Conservation (phyloP, 805 yeast genomes). For the Metschnikowia colocasiae region DNA sequence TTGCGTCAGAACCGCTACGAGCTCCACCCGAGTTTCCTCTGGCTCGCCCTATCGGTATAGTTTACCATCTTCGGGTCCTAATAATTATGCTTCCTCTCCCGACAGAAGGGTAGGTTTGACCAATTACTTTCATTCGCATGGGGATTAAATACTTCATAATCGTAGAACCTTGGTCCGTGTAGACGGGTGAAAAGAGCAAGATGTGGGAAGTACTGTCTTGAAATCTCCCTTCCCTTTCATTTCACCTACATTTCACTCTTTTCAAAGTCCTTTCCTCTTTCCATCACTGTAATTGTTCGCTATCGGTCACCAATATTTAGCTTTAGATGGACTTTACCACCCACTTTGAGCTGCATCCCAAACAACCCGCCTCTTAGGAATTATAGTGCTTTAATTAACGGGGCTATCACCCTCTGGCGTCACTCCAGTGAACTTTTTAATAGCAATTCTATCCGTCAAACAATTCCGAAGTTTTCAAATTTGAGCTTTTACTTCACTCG, state of each 20-base stretch:
- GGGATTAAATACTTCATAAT: slow-evolving; percentile 26
- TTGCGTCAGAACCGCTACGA: not conserved
- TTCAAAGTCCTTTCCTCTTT: not conserved
- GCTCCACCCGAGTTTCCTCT: not conserved
- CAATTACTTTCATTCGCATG: slow-evolving; percentile 38
- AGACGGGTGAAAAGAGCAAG: not conserved
- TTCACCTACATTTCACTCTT: not conserved
- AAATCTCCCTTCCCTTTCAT: slow-evolving; percentile 40
- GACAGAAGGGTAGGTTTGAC: slow-evolving; percentile 30
- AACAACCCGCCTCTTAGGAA: slow-evolving; percentile 34
- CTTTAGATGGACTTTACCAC: slow-evolving; percentile 39
- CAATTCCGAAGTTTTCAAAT: slow-evolving; percentile 36
- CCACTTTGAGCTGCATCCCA: slow-evolving; percentile 42
- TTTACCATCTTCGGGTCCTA: not conserved
- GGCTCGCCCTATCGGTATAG: not conserved
- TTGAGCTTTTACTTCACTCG: slow-evolving; percentile 41
- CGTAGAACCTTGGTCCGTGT: not conserved
- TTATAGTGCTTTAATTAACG: slow-evolving; percentile 27
- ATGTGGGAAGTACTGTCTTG: not conserved
- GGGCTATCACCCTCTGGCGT: slow-evolving; percentile 43
- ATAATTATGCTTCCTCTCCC: not conserved
- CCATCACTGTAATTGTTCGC: not conserved
- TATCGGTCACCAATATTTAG: slow-evolving; percentile 36
- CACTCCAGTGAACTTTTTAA: slow-evolving; percentile 27
- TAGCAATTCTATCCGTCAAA: slow-evolving; percentile 34